Evolutionary conservation across 1,284 basidiomycete species (phyloP).

Genomic region (Marasmius oreades): DNA sequence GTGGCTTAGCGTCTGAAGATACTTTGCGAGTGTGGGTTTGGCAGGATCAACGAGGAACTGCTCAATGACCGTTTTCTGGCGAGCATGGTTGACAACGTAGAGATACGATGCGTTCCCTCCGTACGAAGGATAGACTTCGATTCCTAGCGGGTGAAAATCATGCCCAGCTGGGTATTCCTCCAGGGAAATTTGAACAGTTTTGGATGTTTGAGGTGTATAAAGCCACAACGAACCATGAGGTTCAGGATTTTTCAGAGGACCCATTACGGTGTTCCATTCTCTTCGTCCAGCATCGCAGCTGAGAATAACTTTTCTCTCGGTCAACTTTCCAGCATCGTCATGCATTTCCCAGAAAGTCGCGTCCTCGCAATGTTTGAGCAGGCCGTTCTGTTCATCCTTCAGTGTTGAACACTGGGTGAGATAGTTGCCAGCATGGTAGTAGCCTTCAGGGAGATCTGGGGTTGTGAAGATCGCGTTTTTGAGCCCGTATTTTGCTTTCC

Average conservation of each 20-base stretch:
- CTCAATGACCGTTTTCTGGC: slow-evolving; percentile 54
- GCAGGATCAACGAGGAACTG: slow-evolving; percentile 54
- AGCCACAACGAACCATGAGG: slow-evolving; percentile 50
- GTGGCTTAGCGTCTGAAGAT: slow-evolving; percentile 56
- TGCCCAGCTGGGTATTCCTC: slow-evolving; percentile 40
- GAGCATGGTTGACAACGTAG: slow-evolving; percentile 64
- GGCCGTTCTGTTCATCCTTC: slow-evolving; percentile 27
- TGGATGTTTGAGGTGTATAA: slow-evolving; percentile 25
- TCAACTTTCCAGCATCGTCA: slow-evolving; percentile 28
- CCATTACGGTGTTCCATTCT: slow-evolving; percentile 67
- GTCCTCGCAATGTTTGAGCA: slow-evolving; percentile 60
- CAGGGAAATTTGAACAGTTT: slow-evolving; percentile 28
- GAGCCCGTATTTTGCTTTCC: slow-evolving; percentile 38
- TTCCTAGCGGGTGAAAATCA: slow-evolving; percentile 58
- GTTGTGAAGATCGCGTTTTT: slow-evolving; percentile 37
- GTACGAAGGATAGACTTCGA: slow-evolving; percentile 47
- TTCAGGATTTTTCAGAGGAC: slow-evolving; percentile 48
- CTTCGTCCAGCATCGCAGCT: slow-evolving; percentile 53
- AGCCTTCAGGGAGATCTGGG: slow-evolving; percentile 41
- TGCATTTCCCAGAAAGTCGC: slow-evolving; percentile 55
- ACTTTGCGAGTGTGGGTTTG: slow-evolving; percentile 35
- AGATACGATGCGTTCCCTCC: slow-evolving; percentile 46
- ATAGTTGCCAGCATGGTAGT: slow-evolving; percentile 46
- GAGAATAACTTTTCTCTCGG: slow-evolving; percentile 42
- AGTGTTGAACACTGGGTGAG: slow-evolving; percentile 40